phyloP scores from a whole-genome alignment of 345 rosid genomes.

The Brassica incana region DNA sequence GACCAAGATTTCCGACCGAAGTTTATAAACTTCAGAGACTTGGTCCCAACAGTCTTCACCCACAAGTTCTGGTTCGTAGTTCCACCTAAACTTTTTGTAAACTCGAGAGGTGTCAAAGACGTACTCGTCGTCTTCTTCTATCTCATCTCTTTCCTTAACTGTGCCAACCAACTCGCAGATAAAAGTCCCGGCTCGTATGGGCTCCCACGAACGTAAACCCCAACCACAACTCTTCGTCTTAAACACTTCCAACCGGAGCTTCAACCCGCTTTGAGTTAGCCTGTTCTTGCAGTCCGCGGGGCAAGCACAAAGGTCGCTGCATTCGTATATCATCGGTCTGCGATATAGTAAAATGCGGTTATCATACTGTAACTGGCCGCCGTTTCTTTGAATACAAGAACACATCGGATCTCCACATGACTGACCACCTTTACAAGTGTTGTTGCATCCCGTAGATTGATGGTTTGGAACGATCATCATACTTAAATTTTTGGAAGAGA shows the following conservation, averaged over 20 bases:
- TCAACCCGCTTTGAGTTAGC: slow-evolving; percentile 43
- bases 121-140: slow-evolving; percentile 36
- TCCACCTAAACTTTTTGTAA: slow-evolving; percentile 15
- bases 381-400: slow-evolving; percentile 42
- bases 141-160: slow-evolving; percentile 1
- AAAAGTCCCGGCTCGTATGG: slow-evolving; percentile 47
- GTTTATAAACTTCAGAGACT: slow-evolving; percentile 24
- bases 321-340: slow-evolving; percentile 43
- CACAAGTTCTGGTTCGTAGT: slow-evolving; percentile 19
- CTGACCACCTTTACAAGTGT: neutral
- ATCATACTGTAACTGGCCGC: slow-evolving; percentile 26
- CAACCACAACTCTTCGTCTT: slow-evolving; percentile 44
- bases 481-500: neutral
- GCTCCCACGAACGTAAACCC: slow-evolving; percentile 49
- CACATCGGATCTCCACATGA: slow-evolving; percentile 28
- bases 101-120: slow-evolving; percentile 55
- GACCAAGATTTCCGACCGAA: slow-evolving; percentile 46
- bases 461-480: neutral
- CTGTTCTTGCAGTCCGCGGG: slow-evolving; percentile 38
- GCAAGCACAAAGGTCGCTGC: slow-evolving; percentile 48
- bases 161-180: slow-evolving; percentile 53
- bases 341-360: slow-evolving; percentile 21
- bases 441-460: neutral
- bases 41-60: slow-evolving; percentile 24
- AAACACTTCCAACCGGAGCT: slow-evolving; percentile 47